These are phyloP conservation scores for Trichothecium sympodiale DNA, from an alignment of 2,329 filamentous ascomycete genomes.

Conservation along the genomic window DNA sequence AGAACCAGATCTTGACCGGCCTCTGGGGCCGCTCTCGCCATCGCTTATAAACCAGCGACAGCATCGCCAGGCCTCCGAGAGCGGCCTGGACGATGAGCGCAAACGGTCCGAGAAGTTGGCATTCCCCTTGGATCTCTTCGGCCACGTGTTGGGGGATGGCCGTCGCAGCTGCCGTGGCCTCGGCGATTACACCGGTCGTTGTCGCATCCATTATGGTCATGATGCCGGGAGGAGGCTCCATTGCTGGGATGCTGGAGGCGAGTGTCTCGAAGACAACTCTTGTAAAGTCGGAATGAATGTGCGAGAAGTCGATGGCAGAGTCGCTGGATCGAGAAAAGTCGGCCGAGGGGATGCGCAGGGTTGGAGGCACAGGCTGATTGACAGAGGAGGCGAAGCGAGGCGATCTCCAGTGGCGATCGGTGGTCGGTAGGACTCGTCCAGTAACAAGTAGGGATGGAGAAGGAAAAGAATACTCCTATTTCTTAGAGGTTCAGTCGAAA, in stretches of 20 bases:
- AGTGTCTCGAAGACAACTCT: not conserved
- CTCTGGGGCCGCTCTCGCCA: constrained; percentile 87
- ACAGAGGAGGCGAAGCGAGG: no score
- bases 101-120: constrained; percentile 79
- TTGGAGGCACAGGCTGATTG: no score
- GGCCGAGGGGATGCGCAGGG: no score
- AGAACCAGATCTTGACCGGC: constrained; percentile 93
- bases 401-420: no score
- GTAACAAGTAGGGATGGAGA: no score
- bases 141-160: constrained; percentile 17
- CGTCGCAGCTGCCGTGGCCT: no score
- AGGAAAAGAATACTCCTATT: no score
- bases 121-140: constrained; percentile 56
- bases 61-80: constrained; percentile 69
- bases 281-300: not conserved
- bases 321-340: no score
- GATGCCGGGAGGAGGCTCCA: constrained; percentile 5
- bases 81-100: constrained; percentile 83
- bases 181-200: no score
- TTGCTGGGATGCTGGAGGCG: constrained; percentile 8
- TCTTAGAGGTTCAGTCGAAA: no score
- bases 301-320: not conserved
- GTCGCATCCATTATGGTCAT: no score
- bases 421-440: no score
- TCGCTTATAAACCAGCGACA: constrained; percentile 85